Conservation (phyloP, 441 rosid species). For the Aquilaria agallochum region DNA sequence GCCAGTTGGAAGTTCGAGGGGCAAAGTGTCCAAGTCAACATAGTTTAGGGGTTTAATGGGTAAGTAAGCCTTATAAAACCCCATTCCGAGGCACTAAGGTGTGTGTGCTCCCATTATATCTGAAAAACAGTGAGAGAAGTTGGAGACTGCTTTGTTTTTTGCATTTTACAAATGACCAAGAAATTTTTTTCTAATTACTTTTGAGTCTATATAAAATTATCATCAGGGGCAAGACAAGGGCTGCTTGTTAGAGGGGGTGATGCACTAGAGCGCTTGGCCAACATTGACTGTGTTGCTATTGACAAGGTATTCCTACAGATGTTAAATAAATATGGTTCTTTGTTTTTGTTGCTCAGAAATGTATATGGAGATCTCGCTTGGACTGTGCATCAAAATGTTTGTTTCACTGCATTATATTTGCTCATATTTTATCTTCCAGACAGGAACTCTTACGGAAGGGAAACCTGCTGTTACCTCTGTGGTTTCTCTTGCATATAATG, state of each 20-base stretch:
- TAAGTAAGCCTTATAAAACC: too few relatives aligned
- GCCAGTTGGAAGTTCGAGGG: too few relatives aligned
- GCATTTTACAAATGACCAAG: neutral
- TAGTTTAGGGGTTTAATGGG: too few relatives aligned
- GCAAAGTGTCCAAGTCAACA: too few relatives aligned
- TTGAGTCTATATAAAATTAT: slow-evolving; percentile 15
- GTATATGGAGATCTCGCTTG: neutral
- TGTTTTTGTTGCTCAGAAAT: neutral
- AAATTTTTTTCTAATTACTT: slow-evolving; percentile 3
- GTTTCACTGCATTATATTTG: neutral
- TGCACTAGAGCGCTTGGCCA: slow-evolving; percentile 87
- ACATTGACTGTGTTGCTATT: slow-evolving; percentile 66
- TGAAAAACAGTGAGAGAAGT: neutral
- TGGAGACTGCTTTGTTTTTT: neutral
- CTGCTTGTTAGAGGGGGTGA: slow-evolving; percentile 97
- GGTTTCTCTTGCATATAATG: slow-evolving; percentile 52
- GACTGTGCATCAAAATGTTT: too few relatives aligned
- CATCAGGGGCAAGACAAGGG: slow-evolving; percentile 90
- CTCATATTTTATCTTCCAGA: slow-evolving; percentile 38
- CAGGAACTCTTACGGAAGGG: slow-evolving; percentile 96
- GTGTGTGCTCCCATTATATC: neutral
- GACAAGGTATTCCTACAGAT: slow-evolving; percentile 62
- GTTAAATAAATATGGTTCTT: neutral
- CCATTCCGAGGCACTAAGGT: too few relatives aligned
- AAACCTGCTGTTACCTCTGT: slow-evolving; percentile 73